Evolutionary conservation across 179 eudicot species (phyloP).

Genomic region (Kewa caespitosa): DNA sequence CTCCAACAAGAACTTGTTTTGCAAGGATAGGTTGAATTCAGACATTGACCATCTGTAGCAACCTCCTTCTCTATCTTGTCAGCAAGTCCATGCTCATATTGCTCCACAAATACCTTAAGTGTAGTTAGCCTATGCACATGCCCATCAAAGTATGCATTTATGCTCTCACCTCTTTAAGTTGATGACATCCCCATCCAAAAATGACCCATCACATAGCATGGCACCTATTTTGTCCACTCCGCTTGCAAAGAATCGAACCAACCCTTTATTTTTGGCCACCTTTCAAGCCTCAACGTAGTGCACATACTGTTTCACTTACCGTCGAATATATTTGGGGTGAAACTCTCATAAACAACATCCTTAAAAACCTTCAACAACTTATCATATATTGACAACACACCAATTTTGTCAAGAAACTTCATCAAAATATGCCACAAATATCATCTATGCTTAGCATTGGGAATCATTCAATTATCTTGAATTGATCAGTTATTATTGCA

Average conservation of each 20-base stretch:
- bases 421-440: conserved; percentile 7
- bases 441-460: conserved; percentile 6
- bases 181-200: neutral
- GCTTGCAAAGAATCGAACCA: neutral
- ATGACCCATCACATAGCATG: neutral
- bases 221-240: neutral
- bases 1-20: neutral
- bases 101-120: neutral
- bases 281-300: neutral
- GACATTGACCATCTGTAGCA: neutral
- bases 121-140: neutral
- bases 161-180: no score
- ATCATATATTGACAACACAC: neutral
- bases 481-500: no score
- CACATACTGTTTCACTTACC: neutral
- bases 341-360: conserved; percentile 5
- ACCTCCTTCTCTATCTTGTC: neutral
- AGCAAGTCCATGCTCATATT: neutral
- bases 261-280: no score
- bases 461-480: no score
- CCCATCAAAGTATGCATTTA: no score
- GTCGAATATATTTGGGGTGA: neutral
- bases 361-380: neutral
- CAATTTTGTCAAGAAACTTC: neutral
- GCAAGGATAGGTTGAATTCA: neutral